Evolutionary conservation across 176 grass and related monocot species (phyloP).

Genomic region (Aegilops longissima): DNA sequence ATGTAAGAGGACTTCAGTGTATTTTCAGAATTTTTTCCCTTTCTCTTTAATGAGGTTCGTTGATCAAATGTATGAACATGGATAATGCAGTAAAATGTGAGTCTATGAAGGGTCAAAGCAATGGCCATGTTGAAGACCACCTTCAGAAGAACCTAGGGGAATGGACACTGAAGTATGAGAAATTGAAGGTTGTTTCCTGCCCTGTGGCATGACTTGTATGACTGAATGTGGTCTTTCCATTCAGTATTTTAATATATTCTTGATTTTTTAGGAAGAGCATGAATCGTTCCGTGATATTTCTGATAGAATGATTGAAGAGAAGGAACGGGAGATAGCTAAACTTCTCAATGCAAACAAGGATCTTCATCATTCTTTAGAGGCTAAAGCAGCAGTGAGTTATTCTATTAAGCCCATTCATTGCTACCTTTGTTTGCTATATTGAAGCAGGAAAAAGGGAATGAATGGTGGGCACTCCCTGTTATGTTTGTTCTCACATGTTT

Average conservation of each 20-base stretch:
- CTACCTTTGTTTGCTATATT: slow-evolving; percentile 15
- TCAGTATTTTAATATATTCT: slow-evolving; percentile 30
- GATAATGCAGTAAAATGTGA: slow-evolving; percentile 78
- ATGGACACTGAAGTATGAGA: slow-evolving; percentile 70
- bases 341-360: slow-evolving; percentile 78
- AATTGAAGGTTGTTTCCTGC: slow-evolving; percentile 74
- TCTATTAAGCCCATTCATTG: slow-evolving; percentile 11
- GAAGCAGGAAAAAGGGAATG: slow-evolving; percentile 15
- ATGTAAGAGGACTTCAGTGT: slow-evolving; percentile 54
- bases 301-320: slow-evolving; percentile 97
- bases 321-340: slow-evolving; percentile 74
- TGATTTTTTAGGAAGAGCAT: slow-evolving; percentile 83
- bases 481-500: background rate
- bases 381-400: slow-evolving; percentile 44
- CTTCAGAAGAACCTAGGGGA: slow-evolving; percentile 78
- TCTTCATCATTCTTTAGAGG: slow-evolving; percentile 74
- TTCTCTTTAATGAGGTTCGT: background rate
- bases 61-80: slow-evolving; percentile 14
- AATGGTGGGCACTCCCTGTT: background rate
- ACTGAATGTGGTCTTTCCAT: slow-evolving; percentile 14
- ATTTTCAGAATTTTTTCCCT: slow-evolving; percentile 9
- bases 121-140: slow-evolving; percentile 66
- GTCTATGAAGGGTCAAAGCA: slow-evolving; percentile 63
- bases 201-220: slow-evolving; percentile 21
- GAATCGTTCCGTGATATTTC: slow-evolving; percentile 81